Percentiles rank a stretch among this genome's conserved stretches.
These are phyloP conservation scores for Linderniella brevidens DNA, from an alignment of 257 asterid species.

Conservation along the genomic window DNA sequence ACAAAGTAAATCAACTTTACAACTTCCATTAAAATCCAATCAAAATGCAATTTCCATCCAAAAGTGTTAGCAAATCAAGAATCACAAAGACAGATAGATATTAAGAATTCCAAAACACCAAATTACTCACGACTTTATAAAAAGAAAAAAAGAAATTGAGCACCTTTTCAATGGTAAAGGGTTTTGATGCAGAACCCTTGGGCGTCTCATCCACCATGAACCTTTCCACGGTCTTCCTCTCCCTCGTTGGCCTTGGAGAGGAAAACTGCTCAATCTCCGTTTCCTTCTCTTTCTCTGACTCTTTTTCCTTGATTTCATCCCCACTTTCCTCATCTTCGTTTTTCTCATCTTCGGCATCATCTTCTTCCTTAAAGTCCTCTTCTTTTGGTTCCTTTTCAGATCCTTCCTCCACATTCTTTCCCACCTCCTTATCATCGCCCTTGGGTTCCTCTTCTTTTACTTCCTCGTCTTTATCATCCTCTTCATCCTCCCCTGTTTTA, in stretches of 20 bases:
- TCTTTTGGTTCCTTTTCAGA: constrained; percentile 6
- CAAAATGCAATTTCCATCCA: too few relatives aligned
- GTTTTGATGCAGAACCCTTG: constrained; percentile 24
- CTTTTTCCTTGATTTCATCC: constrained; percentile 13
- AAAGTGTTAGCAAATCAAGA: too few relatives aligned
- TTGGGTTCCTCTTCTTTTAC: constrained; percentile 5
- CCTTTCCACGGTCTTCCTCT: constrained; percentile 73
- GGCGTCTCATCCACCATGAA: constrained; percentile 31
- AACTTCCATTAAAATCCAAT: too few relatives aligned
- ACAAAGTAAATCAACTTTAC: too few relatives aligned
- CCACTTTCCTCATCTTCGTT: constrained; percentile 12
- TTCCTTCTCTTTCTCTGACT: constrained; percentile 15
- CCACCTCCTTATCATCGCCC: background rate
- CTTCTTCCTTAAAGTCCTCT: constrained; percentile 2
- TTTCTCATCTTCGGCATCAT: constrained; percentile 6
- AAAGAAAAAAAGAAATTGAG: background rate
- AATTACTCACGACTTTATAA: background rate
- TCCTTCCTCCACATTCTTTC: constrained; percentile 1
- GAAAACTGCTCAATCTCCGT: constrained; percentile 14
- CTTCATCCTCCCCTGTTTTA: constrained; percentile 10
- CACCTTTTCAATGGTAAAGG: constrained; percentile 66
- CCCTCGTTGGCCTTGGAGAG: constrained; percentile 69
- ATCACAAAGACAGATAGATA: background rate
- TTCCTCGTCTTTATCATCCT: constrained; percentile 1
- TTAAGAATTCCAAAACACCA: background rate